Conservation (phyloP, 192 early-diverging fungal genomes). For the Coemansia sp. region DNA sequence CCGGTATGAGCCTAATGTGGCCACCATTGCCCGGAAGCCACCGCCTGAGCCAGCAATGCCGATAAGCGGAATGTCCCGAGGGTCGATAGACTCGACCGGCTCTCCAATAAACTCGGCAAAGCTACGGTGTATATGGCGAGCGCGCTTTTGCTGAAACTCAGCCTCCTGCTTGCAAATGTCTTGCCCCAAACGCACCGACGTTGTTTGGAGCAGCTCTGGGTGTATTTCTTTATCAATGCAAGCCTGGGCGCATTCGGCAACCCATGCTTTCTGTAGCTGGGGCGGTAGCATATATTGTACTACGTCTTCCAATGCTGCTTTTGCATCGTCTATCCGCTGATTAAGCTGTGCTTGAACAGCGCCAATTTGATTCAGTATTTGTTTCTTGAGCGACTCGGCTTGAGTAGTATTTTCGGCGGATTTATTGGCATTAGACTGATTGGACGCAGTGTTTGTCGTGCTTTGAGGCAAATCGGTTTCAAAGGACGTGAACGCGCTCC, state of each 20-base stretch:
- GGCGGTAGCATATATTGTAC: constrained; percentile 38
- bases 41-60: constrained; percentile 76
- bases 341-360: constrained; percentile 21
- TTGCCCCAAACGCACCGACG: constrained; percentile 28
- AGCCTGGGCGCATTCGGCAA: constrained; percentile 31
- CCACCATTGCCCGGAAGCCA: constrained; percentile 81
- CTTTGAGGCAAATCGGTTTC: neutral
- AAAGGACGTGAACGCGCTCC: constrained; percentile 1
- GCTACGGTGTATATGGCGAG: constrained; percentile 52
- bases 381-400: constrained; percentile 15
- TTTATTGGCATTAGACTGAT: neutral
- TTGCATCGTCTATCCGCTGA: constrained; percentile 23
- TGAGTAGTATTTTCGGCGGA: neutral
- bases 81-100: constrained; percentile 59
- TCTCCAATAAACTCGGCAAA: constrained; percentile 80
- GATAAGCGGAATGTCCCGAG: constrained; percentile 68
- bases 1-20: constrained; percentile 64
- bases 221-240: constrained; percentile 33
- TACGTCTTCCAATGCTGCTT: constrained; percentile 16
- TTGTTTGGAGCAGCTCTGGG: constrained; percentile 29
- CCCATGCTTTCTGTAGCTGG: constrained; percentile 40
- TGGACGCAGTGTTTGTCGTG: neutral
- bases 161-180: constrained; percentile 34
- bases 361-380: constrained; percentile 21
- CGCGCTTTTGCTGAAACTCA: constrained; percentile 23